phyloP scores from a whole-genome alignment of 257 asterid genomes.

The Nicotiana noctiflora region DNA sequence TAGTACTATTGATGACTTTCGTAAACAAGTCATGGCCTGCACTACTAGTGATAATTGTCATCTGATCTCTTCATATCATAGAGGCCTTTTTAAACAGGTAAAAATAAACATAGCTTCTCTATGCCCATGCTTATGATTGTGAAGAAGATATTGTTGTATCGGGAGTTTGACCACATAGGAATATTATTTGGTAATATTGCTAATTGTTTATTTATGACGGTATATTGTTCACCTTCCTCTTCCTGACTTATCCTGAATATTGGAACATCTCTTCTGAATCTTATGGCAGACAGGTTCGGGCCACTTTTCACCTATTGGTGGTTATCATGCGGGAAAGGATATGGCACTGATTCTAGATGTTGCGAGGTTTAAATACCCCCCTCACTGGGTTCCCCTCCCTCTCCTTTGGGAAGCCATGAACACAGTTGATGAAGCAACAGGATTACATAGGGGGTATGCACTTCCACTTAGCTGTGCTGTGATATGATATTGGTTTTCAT shows the following conservation, averaged over 20 bases:
- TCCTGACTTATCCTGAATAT: conserved; percentile 7
- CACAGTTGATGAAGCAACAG: too few species aligned
- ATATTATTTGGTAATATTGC: not conserved
- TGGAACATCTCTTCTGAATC: conserved; percentile 20
- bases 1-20: conserved; percentile 79
- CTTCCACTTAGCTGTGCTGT: too few species aligned
- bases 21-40: conserved; percentile 71
- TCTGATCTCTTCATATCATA: conserved; percentile 80
- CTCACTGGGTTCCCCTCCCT: too few species aligned
- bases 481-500: not conserved
- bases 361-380: conserved; percentile 99
- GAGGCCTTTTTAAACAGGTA: conserved; percentile 82
- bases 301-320: conserved; percentile 99
- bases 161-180: not conserved
- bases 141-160: not conserved
- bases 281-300: conserved; percentile 88
- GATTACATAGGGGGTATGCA: too few species aligned
- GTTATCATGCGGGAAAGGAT: conserved; percentile 88
- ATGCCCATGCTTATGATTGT: not conserved
- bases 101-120: not conserved
- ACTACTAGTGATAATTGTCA: conserved; percentile 79
- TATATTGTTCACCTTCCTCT: not conserved
- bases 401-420: too few species aligned
- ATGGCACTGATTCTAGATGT: conserved; percentile 99
- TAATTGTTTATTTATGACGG: too few species aligned